Evolutionary conservation across 176 grass and related monocot species (phyloP), one percentile per base, ranked within the genome.

Genomic region (Lolium rigidum): DNA sequence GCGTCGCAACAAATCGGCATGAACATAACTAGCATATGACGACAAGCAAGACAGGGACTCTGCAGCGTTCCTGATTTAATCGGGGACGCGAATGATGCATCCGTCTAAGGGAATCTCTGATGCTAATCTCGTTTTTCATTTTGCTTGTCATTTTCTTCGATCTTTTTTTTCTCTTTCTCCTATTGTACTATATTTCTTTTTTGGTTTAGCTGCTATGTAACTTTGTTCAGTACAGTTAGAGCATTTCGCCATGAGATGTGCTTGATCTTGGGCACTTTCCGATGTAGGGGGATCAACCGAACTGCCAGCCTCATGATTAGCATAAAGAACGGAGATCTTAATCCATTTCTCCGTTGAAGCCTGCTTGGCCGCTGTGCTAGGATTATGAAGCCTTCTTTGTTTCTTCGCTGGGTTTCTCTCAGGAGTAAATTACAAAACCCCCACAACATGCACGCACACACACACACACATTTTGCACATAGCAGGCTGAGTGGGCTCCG

Each of bases 81-180:
- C 12, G 5, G 25, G 25, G 63, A 14, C 14, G 35, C 9, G n/a
- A 80, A 56, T 93, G 88, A 85, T 76, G 91, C 78, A 80, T 86
- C 49, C 46, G 38, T 93, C 82, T 90, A 90, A 77, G 91, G 85
- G 83, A 94, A 89, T 91, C 88, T 86, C 82, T 60, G 65, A 93
- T 90, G 77, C 72, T 68, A 37, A 14, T 72, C 18, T 28, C 13
- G 3, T 80, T 7, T 16, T 37, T 13, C 5, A 14, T 64, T 43
- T 7, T 43, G 41, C 41, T 7, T 26, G 10, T 2, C 14, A 1
- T 17, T 5, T 15, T 48, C 4, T 1, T 6, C 31, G 31, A 26
- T 2, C 22, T 3, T 17, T 2, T 35, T 15, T 48, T 6, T 20
- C 8, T 22, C 9, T 4, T 8, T 20, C 0, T 37, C 7, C 47